Base-by-base conservation (phyloP, 768 basidiomycete genomes). In the Suillus clintonianus region DNA sequence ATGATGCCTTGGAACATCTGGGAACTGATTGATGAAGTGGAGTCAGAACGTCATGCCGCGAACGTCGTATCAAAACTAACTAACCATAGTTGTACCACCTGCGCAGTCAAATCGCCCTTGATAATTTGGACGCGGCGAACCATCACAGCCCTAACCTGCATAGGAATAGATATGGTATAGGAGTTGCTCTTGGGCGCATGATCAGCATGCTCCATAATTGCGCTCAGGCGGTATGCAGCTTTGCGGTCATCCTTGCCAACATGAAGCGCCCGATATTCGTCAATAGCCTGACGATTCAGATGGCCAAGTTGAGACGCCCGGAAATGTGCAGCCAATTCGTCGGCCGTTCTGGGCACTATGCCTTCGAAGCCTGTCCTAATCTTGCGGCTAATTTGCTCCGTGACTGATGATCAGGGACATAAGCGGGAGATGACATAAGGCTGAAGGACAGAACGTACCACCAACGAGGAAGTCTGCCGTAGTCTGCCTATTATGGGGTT, bases 391-490 rank as follows among this genome's bases (percentile, higher is more conserved):
- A 79, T 79, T 2, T 87, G 83, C 66, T 90, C 86, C 4, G 89
- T 89, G 9, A 85, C 86, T 65, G 79, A 55, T 48, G 36, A 53
- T 43, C 36, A 14, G n/a, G n/a, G 13, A 37, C 14, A 17, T 36
- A 19, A n/a, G 22, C 27, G 32, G 61, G 13, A 51, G 30, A 24
- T 56, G 22, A 8, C 7, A 34, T 15, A 37, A 22, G 13, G 30
- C 22, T 30, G 11, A 42, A 27, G 24, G 17, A 50, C 10, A n/a
- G 13, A 2, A 62, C 76, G 11, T 51, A 78, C 79, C 73, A 7
- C 78, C 73, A 47, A 86, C 83, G 41, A 88, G 76, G 77, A 86
- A 88, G 65, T 88, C 86, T 24, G 87, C 80, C 0, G 85, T 86
- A 2, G 85, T 86, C 71, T 88, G 86, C 24, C 86, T 76, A 62